Evolutionary conservation across 305 asterid species (phyloP).

Genomic region (Rubia tinctorum): DNA sequence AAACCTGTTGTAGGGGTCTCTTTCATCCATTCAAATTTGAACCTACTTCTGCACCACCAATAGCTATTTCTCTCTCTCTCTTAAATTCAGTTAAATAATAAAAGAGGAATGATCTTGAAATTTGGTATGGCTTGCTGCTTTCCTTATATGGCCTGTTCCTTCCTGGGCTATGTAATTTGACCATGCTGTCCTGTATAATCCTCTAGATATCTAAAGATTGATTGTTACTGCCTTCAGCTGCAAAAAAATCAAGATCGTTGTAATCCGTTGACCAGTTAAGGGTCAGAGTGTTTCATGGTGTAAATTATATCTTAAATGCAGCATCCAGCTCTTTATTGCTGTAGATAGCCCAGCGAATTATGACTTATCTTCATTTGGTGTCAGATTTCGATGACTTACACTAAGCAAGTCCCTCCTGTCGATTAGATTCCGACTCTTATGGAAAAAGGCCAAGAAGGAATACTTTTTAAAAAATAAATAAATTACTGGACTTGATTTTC

Average conservation of each 20-base stretch:
- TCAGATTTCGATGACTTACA: not conserved
- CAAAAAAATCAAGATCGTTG: not conserved
- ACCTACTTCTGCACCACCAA: not conserved
- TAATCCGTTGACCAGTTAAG: not conserved
- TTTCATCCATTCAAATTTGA: not conserved
- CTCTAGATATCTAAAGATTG: not conserved
- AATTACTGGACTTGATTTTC: not conserved
- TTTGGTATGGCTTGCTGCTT: not conserved
- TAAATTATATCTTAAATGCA: not conserved
- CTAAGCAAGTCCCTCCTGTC: not conserved
- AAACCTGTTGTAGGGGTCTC: not conserved
- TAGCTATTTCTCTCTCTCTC: not conserved
- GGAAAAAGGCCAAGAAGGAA: not conserved
- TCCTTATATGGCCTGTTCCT: not conserved
- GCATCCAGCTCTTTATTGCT: not conserved
- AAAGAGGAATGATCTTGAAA: not conserved
- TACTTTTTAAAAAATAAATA: not conserved
- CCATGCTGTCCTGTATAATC: not conserved
- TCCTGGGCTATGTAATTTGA: not conserved
- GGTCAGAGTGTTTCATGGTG: not conserved
- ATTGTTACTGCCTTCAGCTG: conserved; percentile 1
- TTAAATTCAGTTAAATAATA: not conserved
- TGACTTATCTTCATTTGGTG: not conserved
- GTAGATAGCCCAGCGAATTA: not conserved
- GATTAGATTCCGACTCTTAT: not conserved